Conservation (phyloP, 169 alveolate species). For the Eimeria sp. region DNA sequence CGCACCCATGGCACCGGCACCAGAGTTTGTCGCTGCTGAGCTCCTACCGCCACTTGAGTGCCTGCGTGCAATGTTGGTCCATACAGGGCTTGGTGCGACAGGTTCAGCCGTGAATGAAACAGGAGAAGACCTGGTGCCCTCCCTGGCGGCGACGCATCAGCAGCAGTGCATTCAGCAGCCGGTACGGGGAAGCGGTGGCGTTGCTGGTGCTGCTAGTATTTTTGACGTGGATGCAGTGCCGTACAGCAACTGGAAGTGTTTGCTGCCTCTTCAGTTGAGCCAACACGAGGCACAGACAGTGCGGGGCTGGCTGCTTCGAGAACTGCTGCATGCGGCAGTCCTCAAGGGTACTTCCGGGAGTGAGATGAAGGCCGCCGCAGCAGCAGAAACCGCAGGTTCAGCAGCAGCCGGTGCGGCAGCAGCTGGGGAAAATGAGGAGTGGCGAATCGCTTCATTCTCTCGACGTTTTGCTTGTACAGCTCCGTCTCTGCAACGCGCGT, state of each 20-base stretch:
- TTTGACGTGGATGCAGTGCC: background rate
- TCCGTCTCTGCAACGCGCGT: constrained; percentile 18
- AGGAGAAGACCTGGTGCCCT: background rate
- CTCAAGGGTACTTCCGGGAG: background rate
- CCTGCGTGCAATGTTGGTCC: background rate
- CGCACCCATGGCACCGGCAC: constrained; percentile 1
- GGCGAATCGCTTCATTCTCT: background rate
- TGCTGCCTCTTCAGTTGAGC: constrained; percentile 41
- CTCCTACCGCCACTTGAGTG: background rate
- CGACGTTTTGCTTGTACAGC: constrained; percentile 47
- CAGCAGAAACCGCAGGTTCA: background rate
- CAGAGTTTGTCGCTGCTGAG: constrained; percentile 43
- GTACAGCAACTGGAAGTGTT: constrained; percentile 5
- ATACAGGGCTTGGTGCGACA: background rate
- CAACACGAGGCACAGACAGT: constrained; percentile 54
- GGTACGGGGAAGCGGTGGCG: background rate
- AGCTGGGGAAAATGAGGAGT: background rate
- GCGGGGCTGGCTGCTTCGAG: constrained; percentile 75
- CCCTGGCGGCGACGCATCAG: background rate
- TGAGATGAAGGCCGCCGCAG: constrained; percentile 16
- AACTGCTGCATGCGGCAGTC: constrained; percentile 49
- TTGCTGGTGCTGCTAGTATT: background rate
- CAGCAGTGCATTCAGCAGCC: background rate
- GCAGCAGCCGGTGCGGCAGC: background rate
- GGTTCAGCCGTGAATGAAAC: background rate